Conservation (phyloP, 2,329 filamentous ascomycete species). For the Talaromyces piceae region DNA sequence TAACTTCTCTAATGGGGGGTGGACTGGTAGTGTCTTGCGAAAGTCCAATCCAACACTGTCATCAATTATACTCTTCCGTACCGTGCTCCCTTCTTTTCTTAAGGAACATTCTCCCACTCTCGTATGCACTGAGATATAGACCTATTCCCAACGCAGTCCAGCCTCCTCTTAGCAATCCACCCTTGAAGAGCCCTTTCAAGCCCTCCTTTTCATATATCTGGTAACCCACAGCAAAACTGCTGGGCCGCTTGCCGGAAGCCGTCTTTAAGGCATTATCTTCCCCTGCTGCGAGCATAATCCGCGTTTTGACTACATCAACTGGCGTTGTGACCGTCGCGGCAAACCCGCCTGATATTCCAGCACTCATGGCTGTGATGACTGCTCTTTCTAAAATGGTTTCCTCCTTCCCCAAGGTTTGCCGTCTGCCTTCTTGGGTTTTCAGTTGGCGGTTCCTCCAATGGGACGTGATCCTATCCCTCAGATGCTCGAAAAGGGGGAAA, state of each 20-base stretch:
- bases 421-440: constrained; percentile 16
- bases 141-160: constrained; percentile 83
- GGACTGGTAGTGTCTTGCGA: too few species aligned
- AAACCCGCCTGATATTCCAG: constrained; percentile 64
- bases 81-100: constrained; percentile 16
- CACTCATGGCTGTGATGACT: constrained; percentile 63
- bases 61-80: constrained; percentile 7
- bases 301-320: constrained; percentile 81
- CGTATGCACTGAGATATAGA: constrained; percentile 79
- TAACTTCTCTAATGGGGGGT: too few species aligned
- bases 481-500: constrained; percentile 75
- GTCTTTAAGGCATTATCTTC: constrained; percentile 15
- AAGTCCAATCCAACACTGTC: too few species aligned
- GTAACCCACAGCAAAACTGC: constrained; percentile 46
- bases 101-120: constrained; percentile 62
- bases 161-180: constrained; percentile 61
- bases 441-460: constrained; percentile 27
- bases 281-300: constrained; percentile 69
- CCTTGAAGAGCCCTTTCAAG: constrained; percentile 63
- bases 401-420: constrained; percentile 26
- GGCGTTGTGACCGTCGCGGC: constrained; percentile 80
- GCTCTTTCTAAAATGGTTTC: constrained; percentile 55
- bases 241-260: not conserved
- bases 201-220: constrained; percentile 62
- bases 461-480: constrained; percentile 49